Base-by-base conservation (phyloP, 225 moss, liverwort and hornwort genomes). In the Polytrichum formosum region DNA sequence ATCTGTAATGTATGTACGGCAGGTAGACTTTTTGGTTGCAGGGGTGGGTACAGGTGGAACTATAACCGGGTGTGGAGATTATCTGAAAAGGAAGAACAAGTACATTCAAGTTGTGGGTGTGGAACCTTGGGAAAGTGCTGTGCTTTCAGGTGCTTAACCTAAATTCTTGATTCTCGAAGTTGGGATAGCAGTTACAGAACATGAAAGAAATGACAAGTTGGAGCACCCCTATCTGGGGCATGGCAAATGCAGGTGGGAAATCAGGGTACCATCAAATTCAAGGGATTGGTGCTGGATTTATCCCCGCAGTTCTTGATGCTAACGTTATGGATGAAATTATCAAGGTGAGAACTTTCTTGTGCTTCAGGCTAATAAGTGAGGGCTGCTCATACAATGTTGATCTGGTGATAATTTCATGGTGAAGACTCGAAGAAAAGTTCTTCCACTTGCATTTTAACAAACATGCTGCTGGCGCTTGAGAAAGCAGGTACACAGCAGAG, bases 11-110 rank as follows among this genome's bases (percentile, higher is more conserved):
- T 46, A 46, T 46, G 26, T 67, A 53, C 68, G 66, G 84, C 76
- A 91, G 87, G 75, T 92, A 66, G 88, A 92, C 81, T 66, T 90
- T 53, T 76, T 90, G 31, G 79, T 92, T 74, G 82, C 88, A 17
- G 90, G 86, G 53, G 88, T 90, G 58, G 90, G 92, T 56, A 92
- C 88, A 66, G 92, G 92, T 66, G 92, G 92, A 19, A 92, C 92
- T 20, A 84, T 90, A 46, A 88, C 86, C 70, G 90, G 90, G 20
- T 88, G 88, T 83, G 90, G 90, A 68, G 81, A 84, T 73, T 92
- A 81, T 2, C 76, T 90, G 76, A 92, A 90, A 80, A 68, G 64
- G 53, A 83, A 80, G 88, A 92, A 92, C 72, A 76, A 80, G 70
- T 81, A 84, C 29, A 65, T 92, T 64, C 84, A 92, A 69, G 79